Evolutionary conservation across 768 basidiomycete genomes (phyloP).

Genomic region (Boletus patriciae): DNA sequence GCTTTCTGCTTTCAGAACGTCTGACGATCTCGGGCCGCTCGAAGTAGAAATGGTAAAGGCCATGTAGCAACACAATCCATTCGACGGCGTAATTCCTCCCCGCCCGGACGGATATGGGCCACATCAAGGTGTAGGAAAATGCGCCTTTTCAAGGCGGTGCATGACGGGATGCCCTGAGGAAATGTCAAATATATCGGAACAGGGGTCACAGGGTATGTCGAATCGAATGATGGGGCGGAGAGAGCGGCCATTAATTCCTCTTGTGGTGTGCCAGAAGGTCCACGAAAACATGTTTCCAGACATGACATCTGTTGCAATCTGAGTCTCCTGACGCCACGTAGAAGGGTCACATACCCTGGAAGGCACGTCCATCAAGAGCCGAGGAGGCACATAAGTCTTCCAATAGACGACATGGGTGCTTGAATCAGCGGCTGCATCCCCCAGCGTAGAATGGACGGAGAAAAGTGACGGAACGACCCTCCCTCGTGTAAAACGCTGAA

Average conservation of each 20-base stretch:
- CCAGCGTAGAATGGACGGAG: conserved; percentile 30
- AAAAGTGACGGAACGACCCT: conserved; percentile 40
- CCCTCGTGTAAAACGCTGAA: conserved; percentile 43
- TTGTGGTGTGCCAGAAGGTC: conserved; percentile 34
- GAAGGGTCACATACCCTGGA: conserved; percentile 18
- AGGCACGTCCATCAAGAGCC: conserved; percentile 34
- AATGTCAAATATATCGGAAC: conserved; percentile 27
- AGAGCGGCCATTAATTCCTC: conserved; percentile 21
- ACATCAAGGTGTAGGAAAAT: conserved; percentile 41
- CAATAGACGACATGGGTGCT: conserved; percentile 32
- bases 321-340: neutral
- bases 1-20: no score
- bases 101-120: conserved; percentile 36
- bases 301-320: conserved; percentile 21
- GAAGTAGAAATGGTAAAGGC: no score
- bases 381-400: conserved; percentile 43
- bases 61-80: no score
- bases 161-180: conserved; percentile 16
- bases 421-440: neutral
- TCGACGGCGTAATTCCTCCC: conserved; percentile 34
- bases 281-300: conserved; percentile 20
- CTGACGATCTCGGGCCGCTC: no score
- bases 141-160: conserved; percentile 21
- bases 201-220: conserved; percentile 33
- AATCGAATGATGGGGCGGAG: conserved; percentile 1